Base-by-base conservation (phyloP, 164 flowering plant genomes). In the Paratinospora sagittata region DNA sequence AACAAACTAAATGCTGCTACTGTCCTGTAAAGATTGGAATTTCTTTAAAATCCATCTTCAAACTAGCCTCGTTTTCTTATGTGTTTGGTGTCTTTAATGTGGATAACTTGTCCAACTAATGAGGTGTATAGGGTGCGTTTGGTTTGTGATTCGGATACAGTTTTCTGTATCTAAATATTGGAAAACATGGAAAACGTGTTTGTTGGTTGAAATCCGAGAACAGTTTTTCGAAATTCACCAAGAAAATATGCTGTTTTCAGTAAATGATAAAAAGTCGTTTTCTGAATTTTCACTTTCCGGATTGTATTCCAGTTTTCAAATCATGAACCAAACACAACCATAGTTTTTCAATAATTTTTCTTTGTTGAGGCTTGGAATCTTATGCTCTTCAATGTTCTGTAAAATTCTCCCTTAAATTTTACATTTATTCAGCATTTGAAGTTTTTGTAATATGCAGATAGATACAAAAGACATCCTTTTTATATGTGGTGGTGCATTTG, bases 401-500 rank as follows among this genome's bases (percentile, higher is more conserved):
- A 30, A 57, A 52, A 14, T 19, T 69, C 1, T 34, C 13, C n/a
- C 21, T n/a, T n/a, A n/a, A n/a, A n/a, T n/a, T 52, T 36, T n/a
- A 5, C 63, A 69, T 58, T 19, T 19, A 61, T 45, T 52, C 39
- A 30, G 65, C 14, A 36, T 61, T 49, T 73, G 19, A 73, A 66
- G 24, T 30, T 55, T 21, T 74, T 33, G 26, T n/a, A 17, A 37
- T 67, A 39, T 76, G 75, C 93, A 96, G 99, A 91, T 96, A 65
- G 96, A 96, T 77, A 96, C 99, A 70, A 96, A 89, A 78, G 91
- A 96, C 81, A 93, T 96, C 72, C 98, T 96, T 72, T 96, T 96
- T 70, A 93, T 96, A 60, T 96, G 99, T 78, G 98, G 99, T 69
- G 99, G 99, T 79, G 99, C 99, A 65, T 96, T 96, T 81, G 72